These are phyloP conservation scores for Trichoderma hamatum DNA, from an alignment of 2,329 filamentous ascomycete species.

Conservation along the genomic window DNA sequence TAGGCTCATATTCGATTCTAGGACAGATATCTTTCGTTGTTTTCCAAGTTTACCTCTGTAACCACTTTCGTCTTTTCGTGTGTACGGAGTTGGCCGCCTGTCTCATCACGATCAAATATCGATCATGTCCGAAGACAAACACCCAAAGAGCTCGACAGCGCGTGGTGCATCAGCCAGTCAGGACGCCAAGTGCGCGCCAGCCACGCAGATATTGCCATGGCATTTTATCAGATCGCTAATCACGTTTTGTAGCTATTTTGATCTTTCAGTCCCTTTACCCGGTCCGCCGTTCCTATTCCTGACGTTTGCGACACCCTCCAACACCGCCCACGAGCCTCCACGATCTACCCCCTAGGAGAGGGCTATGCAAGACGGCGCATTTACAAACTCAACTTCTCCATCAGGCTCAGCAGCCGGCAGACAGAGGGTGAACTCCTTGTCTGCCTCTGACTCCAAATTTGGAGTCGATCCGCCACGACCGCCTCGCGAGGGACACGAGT, in stretches of 20 bases:
- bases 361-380: slow-evolving; percentile 27
- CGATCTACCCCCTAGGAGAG: slow-evolving; percentile 6
- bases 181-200: slow-evolving; percentile 34
- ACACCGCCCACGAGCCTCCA: slow-evolving; percentile 9
- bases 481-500: slow-evolving; percentile 58
- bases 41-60: neutral
- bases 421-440: slow-evolving; percentile 1
- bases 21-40: neutral
- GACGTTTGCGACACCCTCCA: slow-evolving; percentile 25
- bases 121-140: slow-evolving; percentile 31
- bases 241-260: slow-evolving; percentile 38
- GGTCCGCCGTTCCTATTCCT: slow-evolving; percentile 31
- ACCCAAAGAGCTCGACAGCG: slow-evolving; percentile 8
- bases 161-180: slow-evolving; percentile 2
- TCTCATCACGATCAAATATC: neutral
- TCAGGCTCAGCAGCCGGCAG: neutral
- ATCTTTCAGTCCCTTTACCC: slow-evolving; percentile 32
- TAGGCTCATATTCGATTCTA: neutral
- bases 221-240: slow-evolving; percentile 14
- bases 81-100: neutral
- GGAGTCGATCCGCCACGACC: slow-evolving; percentile 58
- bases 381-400: slow-evolving; percentile 20
- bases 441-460: slow-evolving; percentile 30
- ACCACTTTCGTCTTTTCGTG: neutral
- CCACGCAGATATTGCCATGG: neutral